Evolutionary conservation across 495 filamentous ascomycete species (phyloP).

Genomic region (Beverwykella pulmonaria): DNA sequence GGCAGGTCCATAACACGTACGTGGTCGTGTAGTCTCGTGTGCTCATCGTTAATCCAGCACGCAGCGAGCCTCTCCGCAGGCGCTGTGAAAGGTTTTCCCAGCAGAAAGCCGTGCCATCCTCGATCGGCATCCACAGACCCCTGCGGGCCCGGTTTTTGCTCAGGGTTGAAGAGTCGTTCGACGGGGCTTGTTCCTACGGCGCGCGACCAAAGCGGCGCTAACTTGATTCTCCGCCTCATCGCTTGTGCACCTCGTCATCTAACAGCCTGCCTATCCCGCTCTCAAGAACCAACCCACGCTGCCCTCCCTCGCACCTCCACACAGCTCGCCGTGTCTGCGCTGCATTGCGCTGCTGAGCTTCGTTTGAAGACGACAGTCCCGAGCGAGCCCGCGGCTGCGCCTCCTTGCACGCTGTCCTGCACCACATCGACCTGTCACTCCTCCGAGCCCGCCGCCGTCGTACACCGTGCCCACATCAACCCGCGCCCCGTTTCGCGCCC

Average conservation of each 20-base stretch:
- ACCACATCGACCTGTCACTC: not conserved
- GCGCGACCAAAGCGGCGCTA: too few relatives aligned
- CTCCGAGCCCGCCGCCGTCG: constrained; percentile 4
- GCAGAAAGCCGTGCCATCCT: not conserved
- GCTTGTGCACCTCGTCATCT: not conserved
- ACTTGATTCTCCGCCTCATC: too few relatives aligned
- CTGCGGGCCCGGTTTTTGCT: constrained; percentile 2
- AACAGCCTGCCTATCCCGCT: constrained; percentile 2
- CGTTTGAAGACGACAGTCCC: constrained; percentile 14
- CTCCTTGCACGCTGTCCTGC: constrained; percentile 3
- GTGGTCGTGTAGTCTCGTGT: not conserved
- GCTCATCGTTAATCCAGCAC: not conserved
- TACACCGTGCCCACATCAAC: constrained; percentile 2
- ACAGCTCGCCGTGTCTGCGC: not conserved
- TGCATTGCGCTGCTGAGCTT: not conserved
- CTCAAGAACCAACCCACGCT: not conserved
- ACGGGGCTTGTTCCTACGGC: too few relatives aligned
- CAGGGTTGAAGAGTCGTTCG: not conserved
- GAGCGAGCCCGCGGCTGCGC: constrained; percentile 17
- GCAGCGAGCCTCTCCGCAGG: not conserved
- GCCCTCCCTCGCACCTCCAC: not conserved
- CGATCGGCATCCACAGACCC: not conserved
- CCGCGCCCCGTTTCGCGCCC: constrained; percentile 11
- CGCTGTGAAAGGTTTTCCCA: not conserved
- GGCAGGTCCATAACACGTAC: not conserved